Conservation (phyloP, 2,329 filamentous ascomycete genomes). For the Cladorrhinum sp. region DNA sequence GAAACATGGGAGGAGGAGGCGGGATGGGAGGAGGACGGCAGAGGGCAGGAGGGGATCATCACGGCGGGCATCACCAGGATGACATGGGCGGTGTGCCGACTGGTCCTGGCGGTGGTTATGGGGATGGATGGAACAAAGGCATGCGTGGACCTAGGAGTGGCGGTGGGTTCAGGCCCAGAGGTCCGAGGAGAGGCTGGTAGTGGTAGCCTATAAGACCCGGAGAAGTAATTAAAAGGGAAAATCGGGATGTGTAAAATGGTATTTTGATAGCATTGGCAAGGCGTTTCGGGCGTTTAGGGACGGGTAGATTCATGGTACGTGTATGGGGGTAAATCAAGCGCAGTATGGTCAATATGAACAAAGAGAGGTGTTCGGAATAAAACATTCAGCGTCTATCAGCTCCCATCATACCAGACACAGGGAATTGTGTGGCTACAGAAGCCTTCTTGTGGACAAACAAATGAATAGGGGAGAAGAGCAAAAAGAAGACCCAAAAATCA, state of each 20-base stretch:
- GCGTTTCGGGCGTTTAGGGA: slow-evolving; percentile 36
- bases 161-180: slow-evolving; percentile 43
- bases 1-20: slow-evolving; percentile 21
- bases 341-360: background rate
- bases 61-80: slow-evolving; percentile 36
- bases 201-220: slow-evolving; percentile 45
- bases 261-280: slow-evolving; percentile 12
- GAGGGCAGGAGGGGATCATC: slow-evolving; percentile 42
- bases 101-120: slow-evolving; percentile 45
- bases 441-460: too few relatives aligned
- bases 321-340: background rate
- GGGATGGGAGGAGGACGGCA: slow-evolving; percentile 61
- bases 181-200: slow-evolving; percentile 47
- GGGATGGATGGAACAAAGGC: slow-evolving; percentile 43
- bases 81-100: slow-evolving; percentile 46
- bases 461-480: too few relatives aligned
- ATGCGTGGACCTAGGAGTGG: slow-evolving; percentile 52
- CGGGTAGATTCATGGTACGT: background rate
- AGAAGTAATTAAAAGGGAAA: slow-evolving; percentile 14
- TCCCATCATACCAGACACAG: too few relatives aligned
- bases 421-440: too few relatives aligned
- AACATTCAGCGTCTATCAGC: too few relatives aligned
- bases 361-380: background rate
- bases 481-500: too few relatives aligned
- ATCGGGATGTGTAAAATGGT: slow-evolving; percentile 29